Evolutionary conservation across 2,329 filamentous ascomycete genomes (phyloP).

Genomic region (Fusarium sulawesiense): DNA sequence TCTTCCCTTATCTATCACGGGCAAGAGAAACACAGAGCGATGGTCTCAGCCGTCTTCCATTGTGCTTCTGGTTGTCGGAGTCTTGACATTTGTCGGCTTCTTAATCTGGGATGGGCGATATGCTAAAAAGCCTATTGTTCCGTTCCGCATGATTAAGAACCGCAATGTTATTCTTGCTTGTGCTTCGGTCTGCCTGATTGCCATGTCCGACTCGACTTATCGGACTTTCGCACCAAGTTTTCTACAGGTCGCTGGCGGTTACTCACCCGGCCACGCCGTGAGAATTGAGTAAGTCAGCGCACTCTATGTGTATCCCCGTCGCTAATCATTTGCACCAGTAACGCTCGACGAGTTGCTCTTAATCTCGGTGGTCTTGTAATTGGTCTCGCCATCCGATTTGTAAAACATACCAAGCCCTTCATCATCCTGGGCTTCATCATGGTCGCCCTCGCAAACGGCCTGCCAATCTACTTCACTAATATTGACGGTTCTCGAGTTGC

Average conservation of each 20-base stretch:
- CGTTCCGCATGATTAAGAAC: conserved; percentile 31
- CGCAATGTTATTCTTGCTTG: conserved; percentile 34
- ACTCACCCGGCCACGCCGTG: conserved; percentile 30
- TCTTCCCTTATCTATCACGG: conserved; percentile 28
- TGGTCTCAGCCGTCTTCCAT: conserved; percentile 30
- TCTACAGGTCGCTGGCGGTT: conserved; percentile 19
- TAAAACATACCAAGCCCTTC: conserved; percentile 29
- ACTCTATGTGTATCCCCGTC: rapidly evolving
- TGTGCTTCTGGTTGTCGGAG: conserved; percentile 22
- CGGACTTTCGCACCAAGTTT: conserved; percentile 25
- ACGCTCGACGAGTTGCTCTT: conserved; percentile 25
- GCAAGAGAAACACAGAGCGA: conserved; percentile 23
- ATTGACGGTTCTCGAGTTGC: conserved; percentile 22
- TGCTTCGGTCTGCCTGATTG: conserved; percentile 24
- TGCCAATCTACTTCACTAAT: conserved; percentile 35
- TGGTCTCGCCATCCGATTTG: conserved; percentile 16
- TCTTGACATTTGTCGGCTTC: conserved; percentile 22
- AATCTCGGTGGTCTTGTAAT: conserved; percentile 22
- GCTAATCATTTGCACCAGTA: neutral
- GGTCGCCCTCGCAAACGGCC: conserved; percentile 26
- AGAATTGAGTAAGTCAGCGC: conserved; percentile 7
- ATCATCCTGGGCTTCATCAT: conserved; percentile 27
- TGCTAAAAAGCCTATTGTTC: conserved; percentile 26
- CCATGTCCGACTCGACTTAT: conserved; percentile 36
- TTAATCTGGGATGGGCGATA: conserved; percentile 27